Evolutionary conservation across 2,329 filamentous ascomycete species (phyloP), one percentile per base, ranked within the genome.

Genomic region (Ophiostoma populinum): DNA sequence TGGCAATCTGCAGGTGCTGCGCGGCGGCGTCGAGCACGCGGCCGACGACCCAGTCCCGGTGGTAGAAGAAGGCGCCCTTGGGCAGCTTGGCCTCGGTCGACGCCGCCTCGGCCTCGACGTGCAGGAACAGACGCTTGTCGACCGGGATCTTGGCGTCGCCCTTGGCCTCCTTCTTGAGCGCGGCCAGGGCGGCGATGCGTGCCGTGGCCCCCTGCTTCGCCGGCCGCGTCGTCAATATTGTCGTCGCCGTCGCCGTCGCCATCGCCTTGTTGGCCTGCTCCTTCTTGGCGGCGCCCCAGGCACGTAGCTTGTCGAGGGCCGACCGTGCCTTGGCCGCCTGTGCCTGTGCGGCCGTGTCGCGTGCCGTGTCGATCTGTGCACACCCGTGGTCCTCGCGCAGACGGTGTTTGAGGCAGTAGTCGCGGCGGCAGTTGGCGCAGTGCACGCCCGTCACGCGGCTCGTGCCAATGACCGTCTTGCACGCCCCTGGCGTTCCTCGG

Each of bases 91-190:
- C 73, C 35, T 74, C 80, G 2, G 85, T 77, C 1, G 83, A 92
- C 47, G 82, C 80, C 8, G 81, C 80, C 48, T 86, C 83, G 0
- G 87, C 90, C 52, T 95, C 87, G 13, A 94, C 81, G 50, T 80
- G 76, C 1, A 98, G 51, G 51, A 95, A 95, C 2, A 98, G 58
- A n/a, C 90, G 63, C 59, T 92, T 92, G 43, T 93, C 83, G 0
- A 63, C 54, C 0, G 83, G 64, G 0, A 94, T 56, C 47, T 83
- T 87, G 8, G 74, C 73, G 44, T 95, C 87, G 1, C 92, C 92
- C 58, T 93, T 94, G 3, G 90, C 87, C 1, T 69, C 74, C 51
- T 78, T 79, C 59, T 93, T 94, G 27, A 98, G 61, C 8, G 68
- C 71, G 43, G 83, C 83, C 6, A 87, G 63, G 6, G 78, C 80